Conservation (phyloP, 345 rosid species). For the Salix purpurea region DNA sequence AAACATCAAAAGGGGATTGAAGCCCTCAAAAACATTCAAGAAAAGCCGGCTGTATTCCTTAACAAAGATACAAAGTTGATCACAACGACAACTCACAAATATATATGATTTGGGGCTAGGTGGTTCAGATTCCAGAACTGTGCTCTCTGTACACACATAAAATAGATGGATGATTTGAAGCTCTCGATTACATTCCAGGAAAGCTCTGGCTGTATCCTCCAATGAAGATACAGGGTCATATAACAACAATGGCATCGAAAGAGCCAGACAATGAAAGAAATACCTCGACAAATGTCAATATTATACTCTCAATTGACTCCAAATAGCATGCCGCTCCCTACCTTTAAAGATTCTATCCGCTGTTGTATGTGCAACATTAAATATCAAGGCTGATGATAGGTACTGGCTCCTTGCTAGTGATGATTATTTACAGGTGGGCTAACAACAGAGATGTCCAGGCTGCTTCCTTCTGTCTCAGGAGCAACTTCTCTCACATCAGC, state of each 20-base stretch:
- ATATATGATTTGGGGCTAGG: background rate
- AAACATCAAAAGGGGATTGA: background rate
- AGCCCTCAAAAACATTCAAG: background rate
- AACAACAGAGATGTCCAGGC: conserved; percentile 74
- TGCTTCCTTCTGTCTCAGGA: conserved; percentile 56
- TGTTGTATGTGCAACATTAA: background rate
- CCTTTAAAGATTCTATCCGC: background rate
- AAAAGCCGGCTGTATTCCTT: background rate
- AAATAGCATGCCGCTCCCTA: background rate
- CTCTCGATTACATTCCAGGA: background rate
- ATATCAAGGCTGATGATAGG: conserved; percentile 59
- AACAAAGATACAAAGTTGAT: background rate
- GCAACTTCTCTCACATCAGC: conserved; percentile 77
- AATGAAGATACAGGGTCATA: background rate
- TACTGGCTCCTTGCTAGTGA: conserved; percentile 38
- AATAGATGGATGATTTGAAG: background rate
- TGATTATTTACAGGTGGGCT: conserved; percentile 39
- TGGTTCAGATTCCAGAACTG: background rate
- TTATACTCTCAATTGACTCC: background rate
- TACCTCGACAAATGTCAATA: background rate
- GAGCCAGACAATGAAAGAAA: background rate
- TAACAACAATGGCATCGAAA: background rate
- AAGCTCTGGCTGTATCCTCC: background rate
- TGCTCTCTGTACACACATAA: background rate
- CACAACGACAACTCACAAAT: background rate